Conservation (phyloP, 805 yeast genomes). For the Zygotorulaspora chibaensis region DNA sequence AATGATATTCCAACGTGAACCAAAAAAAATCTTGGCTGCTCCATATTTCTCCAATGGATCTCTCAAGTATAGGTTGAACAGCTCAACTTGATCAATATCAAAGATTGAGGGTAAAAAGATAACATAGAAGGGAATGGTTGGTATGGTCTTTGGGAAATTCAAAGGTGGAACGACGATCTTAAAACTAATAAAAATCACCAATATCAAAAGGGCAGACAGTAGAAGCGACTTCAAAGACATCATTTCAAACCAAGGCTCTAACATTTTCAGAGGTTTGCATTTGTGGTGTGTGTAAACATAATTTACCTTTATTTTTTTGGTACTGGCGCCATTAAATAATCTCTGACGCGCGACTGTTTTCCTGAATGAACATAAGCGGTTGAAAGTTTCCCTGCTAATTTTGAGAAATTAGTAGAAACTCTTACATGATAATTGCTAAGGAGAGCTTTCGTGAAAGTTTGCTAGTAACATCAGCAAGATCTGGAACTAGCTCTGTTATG, state of each 20-base stretch:
- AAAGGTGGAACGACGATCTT: slow-evolving; percentile 42
- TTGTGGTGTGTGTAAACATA: not conserved
- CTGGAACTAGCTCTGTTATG: no score
- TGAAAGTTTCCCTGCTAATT: not conserved
- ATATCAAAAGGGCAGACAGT: not conserved
- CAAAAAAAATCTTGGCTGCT: slow-evolving; percentile 57
- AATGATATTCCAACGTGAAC: slow-evolving; percentile 56
- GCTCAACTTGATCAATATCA: slow-evolving; percentile 45
- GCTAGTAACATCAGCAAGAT: no score
- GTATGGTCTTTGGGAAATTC: slow-evolving; percentile 49
- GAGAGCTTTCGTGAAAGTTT: no score
- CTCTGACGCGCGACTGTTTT: not conserved
- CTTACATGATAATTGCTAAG: no score
- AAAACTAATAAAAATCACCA: slow-evolving; percentile 9
- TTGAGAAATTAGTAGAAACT: not conserved
- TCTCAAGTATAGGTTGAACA: slow-evolving; percentile 42
- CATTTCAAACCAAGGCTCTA: not conserved
- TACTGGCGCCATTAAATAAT: slow-evolving; percentile 1
- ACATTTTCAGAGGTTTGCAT: no score
- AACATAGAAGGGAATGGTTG: slow-evolving; percentile 60
- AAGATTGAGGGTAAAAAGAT: slow-evolving; percentile 45
- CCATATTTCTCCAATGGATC: slow-evolving; percentile 48
- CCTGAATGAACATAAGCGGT: not conserved
- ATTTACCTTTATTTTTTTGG: no score
- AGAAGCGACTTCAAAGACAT: slow-evolving; percentile 6